Base-by-base conservation (phyloP, 2,329 filamentous ascomycete genomes). In the Diaporthe batatas region DNA sequence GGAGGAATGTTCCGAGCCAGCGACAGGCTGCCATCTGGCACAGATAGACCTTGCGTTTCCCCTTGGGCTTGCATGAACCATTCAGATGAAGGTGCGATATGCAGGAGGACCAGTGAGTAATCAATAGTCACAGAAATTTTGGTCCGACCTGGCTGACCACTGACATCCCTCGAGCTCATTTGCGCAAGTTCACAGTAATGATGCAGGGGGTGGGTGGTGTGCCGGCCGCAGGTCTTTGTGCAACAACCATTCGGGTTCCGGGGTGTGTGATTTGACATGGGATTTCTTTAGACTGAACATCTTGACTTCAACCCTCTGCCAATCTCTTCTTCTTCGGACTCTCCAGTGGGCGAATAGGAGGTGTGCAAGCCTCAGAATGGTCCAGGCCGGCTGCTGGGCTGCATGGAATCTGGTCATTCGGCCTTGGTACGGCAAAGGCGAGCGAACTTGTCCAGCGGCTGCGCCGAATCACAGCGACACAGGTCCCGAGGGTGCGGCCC, bases 11-110 rank as follows among this genome's bases (percentile, higher is more conserved):
- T 36, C n/a, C 29, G 72, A 68, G 47, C 84, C 85, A 86, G 82
- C 82, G 81, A 83, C 77, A 79, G 79, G 75, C 76, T 82, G 84
- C 84, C 85, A 87, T 83, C 84, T 87, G 84, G 84, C 85, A 82
- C 78, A 81, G 83, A 83, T 84, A 79, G 59, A 69, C 36, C 49
- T 53, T 64, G 68, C 68, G 53, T 71, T 57, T 58, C 67, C 47
- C 62, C 49, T 39, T 39, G 42, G 49, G 36, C 18, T 54, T 49
- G 65, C 67, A 68, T 62, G 51, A 73, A 55, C 57, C 67, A 59
- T 67, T 59, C 44, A 67, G 29, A 70, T 58, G 53, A 72, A 25
- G n/a, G 36, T 25, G 64, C 42, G 29, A 72, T 44, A 68, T 74
- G 73, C 67, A 70, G 44, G 58, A 58, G 55, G 18, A 51, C 49